Base-by-base conservation (phyloP, 768 basidiomycete genomes). In the Dictyophora rubrovolvata region DNA sequence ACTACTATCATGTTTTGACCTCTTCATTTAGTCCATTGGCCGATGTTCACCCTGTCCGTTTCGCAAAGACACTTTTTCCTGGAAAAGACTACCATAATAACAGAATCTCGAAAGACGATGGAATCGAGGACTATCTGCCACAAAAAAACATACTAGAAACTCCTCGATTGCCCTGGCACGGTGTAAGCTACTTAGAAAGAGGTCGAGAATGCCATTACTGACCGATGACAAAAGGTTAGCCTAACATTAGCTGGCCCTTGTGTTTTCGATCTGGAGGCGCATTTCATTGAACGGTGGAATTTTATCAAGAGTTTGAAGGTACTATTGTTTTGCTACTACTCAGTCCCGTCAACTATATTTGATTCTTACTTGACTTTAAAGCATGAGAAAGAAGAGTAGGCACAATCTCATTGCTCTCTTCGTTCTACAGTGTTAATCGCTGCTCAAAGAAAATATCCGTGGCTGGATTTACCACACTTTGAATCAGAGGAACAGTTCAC, bases 251-350 rank as follows among this genome's bases (percentile, higher is more conserved):
- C 77, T 14, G 96, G 87, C 7, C 80, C 89, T 1, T 84, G 80
- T 16, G 93, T 96, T 5, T 76, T 98, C 58, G 96, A 99, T 67
- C 81, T 98, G 18, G 81, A 85, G 14, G 93, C 96, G 70, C 93
- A 96, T 74, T 99, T 95, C 61, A 75, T 87, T 12, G 95, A 97
- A 70, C 77, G 91, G 20, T 93, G 89, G 89, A 93, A 93, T 65
- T 89, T 91, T 65, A 73, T 94, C 62, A 92, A 92, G 78, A 85
- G 82, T 66, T 80, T 88, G 65, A 93, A 84, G 75, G 86, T 84
- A 65, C 48, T 65, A n/a, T 54, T 5, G 5, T n/a, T 33, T 8
- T 47, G 34, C 17, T 20, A n/a, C n/a, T 16, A 10, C 33, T n/a
- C n/a, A 42, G 10, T 17, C 1, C 0, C 22, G 20, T 1, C 7